These are phyloP conservation scores for Neurospora sublineolata DNA, from an alignment of 495 filamentous ascomycete species.

Conservation along the genomic window DNA sequence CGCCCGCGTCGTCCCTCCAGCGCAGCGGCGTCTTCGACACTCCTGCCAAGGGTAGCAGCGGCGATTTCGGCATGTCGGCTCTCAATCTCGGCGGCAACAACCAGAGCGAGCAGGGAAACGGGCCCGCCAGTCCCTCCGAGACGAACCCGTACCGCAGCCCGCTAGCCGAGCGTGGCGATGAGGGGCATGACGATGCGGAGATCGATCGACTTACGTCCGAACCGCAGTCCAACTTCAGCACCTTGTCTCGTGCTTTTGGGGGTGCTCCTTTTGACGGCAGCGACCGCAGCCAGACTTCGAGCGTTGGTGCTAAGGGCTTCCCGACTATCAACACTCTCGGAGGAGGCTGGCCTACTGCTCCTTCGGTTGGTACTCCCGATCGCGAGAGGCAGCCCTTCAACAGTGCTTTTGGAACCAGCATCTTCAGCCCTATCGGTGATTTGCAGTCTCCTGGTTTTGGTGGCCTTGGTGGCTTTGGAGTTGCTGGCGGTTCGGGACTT, in stretches of 20 bases:
- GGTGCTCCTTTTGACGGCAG: constrained; percentile 52
- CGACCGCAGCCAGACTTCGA: constrained; percentile 84
- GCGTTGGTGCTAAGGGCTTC: constrained; percentile 63
- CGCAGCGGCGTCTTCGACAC: constrained; percentile 39
- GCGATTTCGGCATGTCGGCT: constrained; percentile 74
- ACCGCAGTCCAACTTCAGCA: constrained; percentile 33
- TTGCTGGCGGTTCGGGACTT: constrained; percentile 31
- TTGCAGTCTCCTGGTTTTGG: constrained; percentile 62
- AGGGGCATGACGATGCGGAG: constrained; percentile 51
- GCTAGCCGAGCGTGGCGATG: constrained; percentile 48
- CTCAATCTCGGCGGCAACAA: constrained; percentile 47
- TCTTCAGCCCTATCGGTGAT: constrained; percentile 61
- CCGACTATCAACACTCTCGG: constrained; percentile 50
- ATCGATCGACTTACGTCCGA: constrained; percentile 35
- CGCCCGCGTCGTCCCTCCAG: constrained; percentile 33
- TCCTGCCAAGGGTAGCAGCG: constrained; percentile 44
- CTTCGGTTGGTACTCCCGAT: constrained; percentile 61
- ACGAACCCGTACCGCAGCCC: constrained; percentile 98
- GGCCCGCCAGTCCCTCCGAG: constrained; percentile 73
- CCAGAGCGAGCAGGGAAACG: constrained; percentile 32
- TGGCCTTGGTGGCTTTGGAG: constrained; percentile 43
- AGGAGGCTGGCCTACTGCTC: constrained; percentile 60
- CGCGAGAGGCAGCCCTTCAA: constrained; percentile 55
- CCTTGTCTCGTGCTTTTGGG: constrained; percentile 36
- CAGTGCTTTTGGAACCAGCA: constrained; percentile 55